Base-by-base conservation (phyloP, 2,329 filamentous ascomycete species). In the Penicillium sclerotiorum region DNA sequence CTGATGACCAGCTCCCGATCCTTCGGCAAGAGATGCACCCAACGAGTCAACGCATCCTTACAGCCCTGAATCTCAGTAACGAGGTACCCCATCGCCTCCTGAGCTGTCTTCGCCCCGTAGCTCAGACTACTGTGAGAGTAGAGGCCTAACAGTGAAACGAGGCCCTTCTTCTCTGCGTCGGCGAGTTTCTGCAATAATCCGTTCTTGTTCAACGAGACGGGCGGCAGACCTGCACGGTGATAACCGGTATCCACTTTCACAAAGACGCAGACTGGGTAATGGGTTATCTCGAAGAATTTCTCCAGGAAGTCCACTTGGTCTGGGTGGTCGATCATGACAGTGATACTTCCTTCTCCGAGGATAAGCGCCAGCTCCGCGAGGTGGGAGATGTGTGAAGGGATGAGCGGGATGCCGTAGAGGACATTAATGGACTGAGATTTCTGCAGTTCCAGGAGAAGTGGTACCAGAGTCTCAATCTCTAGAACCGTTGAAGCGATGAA, bases 171-270 rank as follows among this genome's bases (percentile, higher is more conserved):
- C 39, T 72, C 68, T 1, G 60, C 57, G 1, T 55, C 45, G 7
- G 50, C 56, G 0, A 72, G 53, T 28, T 59, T 57, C 25, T 67
- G 53, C 1, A 73, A 57, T 1, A 72, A 47, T 0, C 61, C 61
- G 25, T 61, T 53, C 57, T 71, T 70, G 28, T 69, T 69, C 12
- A 64, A 58, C 0, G 81, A 80, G 6, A 72, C 65, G 0, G 82
- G 79, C 1, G 75, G 62, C 0, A 90, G 77, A 17, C 89, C 89
- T 1, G 89, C 88, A 13, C 89, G 84, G 61, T 84, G 78, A 58
- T 84, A 84, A 9, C 88, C 87, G 43, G 88, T 85, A 65, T 93
- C 88, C 32, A 93, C 81, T 61, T 92, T 92, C 61, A 92, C 73
- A 62, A 85, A 89, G 12, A 88, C 74, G 0, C 75, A 76, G 3